A percentile compares a stretch with the other conserved stretches of the same genome.
Conservation (phyloP, 257 asterid genomes). For the Echium plantagineum region DNA sequence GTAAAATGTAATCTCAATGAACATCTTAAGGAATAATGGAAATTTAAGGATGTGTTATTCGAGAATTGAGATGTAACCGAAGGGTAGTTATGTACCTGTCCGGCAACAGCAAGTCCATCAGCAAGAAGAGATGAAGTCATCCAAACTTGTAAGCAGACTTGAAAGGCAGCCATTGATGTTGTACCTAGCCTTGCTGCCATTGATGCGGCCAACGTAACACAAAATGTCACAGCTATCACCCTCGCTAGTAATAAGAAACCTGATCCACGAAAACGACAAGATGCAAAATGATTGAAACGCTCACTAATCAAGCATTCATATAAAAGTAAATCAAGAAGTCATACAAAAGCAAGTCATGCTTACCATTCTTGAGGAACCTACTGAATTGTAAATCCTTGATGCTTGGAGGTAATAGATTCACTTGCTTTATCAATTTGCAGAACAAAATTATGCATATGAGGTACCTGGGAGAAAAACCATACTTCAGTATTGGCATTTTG, state of each 20-base stretch:
- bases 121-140: slow-evolving; percentile 86
- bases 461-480: slow-evolving; percentile 37
- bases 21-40: not conserved
- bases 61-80: not conserved
- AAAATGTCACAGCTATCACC: slow-evolving; percentile 79
- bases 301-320: no score
- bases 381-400: slow-evolving; percentile 52
- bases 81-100: slow-evolving; percentile 47
- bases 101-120: slow-evolving; percentile 97
- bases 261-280: slow-evolving; percentile 12
- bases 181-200: slow-evolving; percentile 84
- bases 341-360: slow-evolving; percentile 4
- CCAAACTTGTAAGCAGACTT: slow-evolving; percentile 90
- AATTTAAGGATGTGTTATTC: not conserved
- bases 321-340: no score
- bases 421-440: slow-evolving; percentile 50
- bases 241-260: slow-evolving; percentile 61
- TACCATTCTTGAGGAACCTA: slow-evolving; percentile 76
- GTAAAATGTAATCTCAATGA: not conserved
- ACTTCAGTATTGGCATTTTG: not conserved
- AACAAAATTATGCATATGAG: slow-evolving; percentile 57
- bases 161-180: slow-evolving; percentile 90
- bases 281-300: no score
- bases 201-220: slow-evolving; percentile 86
- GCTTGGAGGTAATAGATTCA: slow-evolving; percentile 66